phyloP scores from a whole-genome alignment of 179 eudicot genomes.

The Actinidia arguta region DNA sequence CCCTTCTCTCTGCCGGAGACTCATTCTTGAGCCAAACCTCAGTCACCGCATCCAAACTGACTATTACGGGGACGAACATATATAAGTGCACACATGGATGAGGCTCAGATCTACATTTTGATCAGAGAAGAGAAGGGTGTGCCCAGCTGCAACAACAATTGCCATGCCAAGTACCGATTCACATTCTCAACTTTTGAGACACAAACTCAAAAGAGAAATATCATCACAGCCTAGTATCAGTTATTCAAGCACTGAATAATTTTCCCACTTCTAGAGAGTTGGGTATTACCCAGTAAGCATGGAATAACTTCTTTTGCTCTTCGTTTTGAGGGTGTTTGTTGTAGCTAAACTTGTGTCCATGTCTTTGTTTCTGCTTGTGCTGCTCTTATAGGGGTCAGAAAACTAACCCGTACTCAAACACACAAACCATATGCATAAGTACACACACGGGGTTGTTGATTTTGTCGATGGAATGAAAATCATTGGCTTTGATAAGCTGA shows the following conservation, averaged over 20 bases:
- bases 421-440: neutral
- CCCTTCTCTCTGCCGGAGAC: too few relatives aligned
- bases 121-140: neutral
- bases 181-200: neutral
- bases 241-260: too few relatives aligned
- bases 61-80: too few relatives aligned
- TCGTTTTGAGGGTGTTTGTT: too few relatives aligned
- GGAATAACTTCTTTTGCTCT: too few relatives aligned
- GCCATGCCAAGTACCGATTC: neutral
- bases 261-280: neutral
- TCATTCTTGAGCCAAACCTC: too few relatives aligned
- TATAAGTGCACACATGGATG: too few relatives aligned
- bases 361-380: too few relatives aligned
- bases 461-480: neutral
- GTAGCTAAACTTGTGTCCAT: too few relatives aligned
- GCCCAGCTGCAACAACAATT: conserved; percentile 5
- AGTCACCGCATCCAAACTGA: too few relatives aligned
- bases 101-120: neutral
- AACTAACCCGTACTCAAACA: neutral
- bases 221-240: neutral
- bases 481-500: neutral
- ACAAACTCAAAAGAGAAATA: neutral
- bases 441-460: conserved; percentile 5
- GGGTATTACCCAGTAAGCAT: neutral
- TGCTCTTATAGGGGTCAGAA: too few relatives aligned